These are phyloP conservation scores for Westerdykella sp. DNA, from an alignment of 2,329 filamentous ascomycete species.

Conservation along the genomic window DNA sequence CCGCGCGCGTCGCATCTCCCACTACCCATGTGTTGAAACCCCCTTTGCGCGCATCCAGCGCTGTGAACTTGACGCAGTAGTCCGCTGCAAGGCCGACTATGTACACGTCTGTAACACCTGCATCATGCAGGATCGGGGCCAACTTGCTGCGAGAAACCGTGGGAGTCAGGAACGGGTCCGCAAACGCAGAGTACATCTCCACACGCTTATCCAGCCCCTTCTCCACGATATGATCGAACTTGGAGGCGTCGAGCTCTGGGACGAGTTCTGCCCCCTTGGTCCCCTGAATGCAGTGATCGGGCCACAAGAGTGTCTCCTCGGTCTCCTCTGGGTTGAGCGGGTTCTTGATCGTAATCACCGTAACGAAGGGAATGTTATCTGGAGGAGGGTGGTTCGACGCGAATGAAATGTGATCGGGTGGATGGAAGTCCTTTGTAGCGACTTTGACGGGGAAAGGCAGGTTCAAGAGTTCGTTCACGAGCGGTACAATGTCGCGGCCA, in stretches of 20 bases:
- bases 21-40: constrained; percentile 75
- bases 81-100: constrained; percentile 82
- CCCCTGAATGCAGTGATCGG: constrained; percentile 76
- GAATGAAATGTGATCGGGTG: constrained; percentile 77
- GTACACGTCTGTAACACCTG: constrained; percentile 69
- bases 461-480: constrained; percentile 68
- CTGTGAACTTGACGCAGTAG: constrained; percentile 80
- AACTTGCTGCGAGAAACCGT: constrained; percentile 58
- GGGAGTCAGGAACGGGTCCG: constrained; percentile 65
- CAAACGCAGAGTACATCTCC: constrained; percentile 94
- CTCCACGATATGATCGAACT: constrained; percentile 61
- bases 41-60: constrained; percentile 66
- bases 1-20: constrained; percentile 69
- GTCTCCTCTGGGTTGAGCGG: constrained; percentile 57
- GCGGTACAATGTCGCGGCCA: constrained; percentile 62
- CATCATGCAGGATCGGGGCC: constrained; percentile 49
- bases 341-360: constrained; percentile 59
- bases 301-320: constrained; percentile 73
- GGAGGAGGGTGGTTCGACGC: constrained; percentile 65
- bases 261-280: constrained; percentile 68
- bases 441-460: constrained; percentile 68
- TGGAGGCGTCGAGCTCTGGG: constrained; percentile 57
- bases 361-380: constrained; percentile 61
- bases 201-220: constrained; percentile 71
- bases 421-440: constrained; percentile 92